A percentile compares a stretch with the other conserved stretches of the same genome.
Conservation (phyloP, 768 basidiomycete genomes). For the Phylloporus arenicola region DNA sequence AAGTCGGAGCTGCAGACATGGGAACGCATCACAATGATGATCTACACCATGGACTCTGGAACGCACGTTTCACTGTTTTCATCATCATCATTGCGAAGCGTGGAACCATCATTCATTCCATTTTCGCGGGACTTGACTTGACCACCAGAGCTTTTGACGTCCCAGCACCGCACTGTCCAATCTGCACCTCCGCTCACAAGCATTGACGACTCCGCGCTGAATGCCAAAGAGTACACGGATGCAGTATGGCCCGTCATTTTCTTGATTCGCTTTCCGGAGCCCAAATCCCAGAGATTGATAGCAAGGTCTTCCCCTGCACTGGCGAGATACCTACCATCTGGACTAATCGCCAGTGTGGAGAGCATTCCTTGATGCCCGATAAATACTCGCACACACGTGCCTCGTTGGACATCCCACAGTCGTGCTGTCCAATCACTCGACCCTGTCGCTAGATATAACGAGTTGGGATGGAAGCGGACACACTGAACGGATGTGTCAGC, state of each 20-base stretch:
- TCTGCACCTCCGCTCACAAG: constrained; percentile 90
- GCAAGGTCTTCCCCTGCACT: constrained; percentile 89
- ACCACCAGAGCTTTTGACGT: constrained; percentile 78
- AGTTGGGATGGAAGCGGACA: constrained; percentile 95
- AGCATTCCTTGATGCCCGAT: constrained; percentile 90
- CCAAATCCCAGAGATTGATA: constrained; percentile 95
- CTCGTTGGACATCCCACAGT: constrained; percentile 97
- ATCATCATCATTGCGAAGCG: constrained; percentile 38
- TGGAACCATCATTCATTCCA: constrained; percentile 35
- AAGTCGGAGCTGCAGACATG: constrained; percentile 63
- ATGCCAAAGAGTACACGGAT: constrained; percentile 85
- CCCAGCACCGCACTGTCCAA: constrained; percentile 98
- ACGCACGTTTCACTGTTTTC: constrained; percentile 71
- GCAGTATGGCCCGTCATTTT: constrained; percentile 93
- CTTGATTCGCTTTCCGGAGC: constrained; percentile 91
- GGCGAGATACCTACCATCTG: constrained; percentile 91
- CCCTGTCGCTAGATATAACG: constrained; percentile 93
- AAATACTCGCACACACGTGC: constrained; percentile 90
- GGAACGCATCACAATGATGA: background rate
- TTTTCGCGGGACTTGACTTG: constrained; percentile 55
- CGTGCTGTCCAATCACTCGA: constrained; percentile 96
- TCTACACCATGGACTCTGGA: background rate
- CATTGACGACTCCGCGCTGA: constrained; percentile 86
- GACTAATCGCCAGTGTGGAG: constrained; percentile 81
- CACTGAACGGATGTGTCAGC: constrained; percentile 49